A percentile compares a stretch with the other conserved stretches of the same genome.
These are phyloP conservation scores for Lichtheimia ramosa DNA, from an alignment of 371 early-diverging fungal genomes.

Conservation along the genomic window DNA sequence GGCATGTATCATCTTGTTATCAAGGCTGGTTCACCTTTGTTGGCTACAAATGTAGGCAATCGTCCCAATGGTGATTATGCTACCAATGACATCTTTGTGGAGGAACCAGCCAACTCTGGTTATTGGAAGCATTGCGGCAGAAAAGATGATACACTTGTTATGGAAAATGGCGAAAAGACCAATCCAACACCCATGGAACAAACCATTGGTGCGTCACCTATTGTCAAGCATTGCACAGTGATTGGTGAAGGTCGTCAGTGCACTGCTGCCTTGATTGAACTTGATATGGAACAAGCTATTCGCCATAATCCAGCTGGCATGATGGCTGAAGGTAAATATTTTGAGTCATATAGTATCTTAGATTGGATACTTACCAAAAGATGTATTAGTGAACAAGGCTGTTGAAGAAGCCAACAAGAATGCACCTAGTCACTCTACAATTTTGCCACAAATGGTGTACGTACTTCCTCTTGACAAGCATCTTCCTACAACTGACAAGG, in stretches of 20 bases:
- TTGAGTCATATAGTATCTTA: neutral
- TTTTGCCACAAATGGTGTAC: constrained; percentile 39
- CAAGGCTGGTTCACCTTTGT: constrained; percentile 10
- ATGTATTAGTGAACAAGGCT: constrained; percentile 18
- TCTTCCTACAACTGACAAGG: constrained; percentile 32
- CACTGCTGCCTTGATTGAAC: constrained; percentile 27
- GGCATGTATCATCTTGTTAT: constrained; percentile 13
- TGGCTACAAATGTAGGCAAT: constrained; percentile 18
- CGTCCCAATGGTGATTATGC: constrained; percentile 31
- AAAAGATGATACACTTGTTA: constrained; percentile 33
- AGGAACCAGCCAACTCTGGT: constrained; percentile 10
- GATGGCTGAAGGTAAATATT: constrained; percentile 10
- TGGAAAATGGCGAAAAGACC: constrained; percentile 48
- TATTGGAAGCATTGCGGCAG: constrained; percentile 27
- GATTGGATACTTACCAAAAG: neutral
- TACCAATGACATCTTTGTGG: constrained; percentile 31
- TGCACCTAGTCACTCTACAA: constrained; percentile 29
- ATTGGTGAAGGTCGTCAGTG: constrained; percentile 29
- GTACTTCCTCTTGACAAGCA: constrained; percentile 28
- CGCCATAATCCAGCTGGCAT: constrained; percentile 22
- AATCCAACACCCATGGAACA: constrained; percentile 43
- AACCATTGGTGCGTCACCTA: constrained; percentile 13
- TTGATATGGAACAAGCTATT: constrained; percentile 18
- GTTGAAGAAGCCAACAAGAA: constrained; percentile 30
- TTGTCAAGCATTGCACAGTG: constrained; percentile 24